Evolutionary conservation across 2,329 filamentous ascomycete species (phyloP), one percentile per base, ranked within the genome.

Genomic region (Alternaria novae-zelandiae): DNA sequence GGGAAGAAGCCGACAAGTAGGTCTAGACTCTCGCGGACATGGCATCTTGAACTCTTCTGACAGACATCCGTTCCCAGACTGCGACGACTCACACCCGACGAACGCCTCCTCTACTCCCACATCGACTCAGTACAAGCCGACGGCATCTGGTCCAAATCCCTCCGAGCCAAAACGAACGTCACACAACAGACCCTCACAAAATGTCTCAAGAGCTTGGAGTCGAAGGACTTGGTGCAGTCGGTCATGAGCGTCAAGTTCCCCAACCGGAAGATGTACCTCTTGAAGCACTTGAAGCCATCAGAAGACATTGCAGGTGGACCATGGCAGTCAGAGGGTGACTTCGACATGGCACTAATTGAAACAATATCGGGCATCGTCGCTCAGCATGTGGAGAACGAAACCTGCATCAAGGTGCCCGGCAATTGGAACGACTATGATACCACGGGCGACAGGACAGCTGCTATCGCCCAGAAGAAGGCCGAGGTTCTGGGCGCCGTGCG

Each of bases 241-340:
- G 94, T 98, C 82, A 96, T 95, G 82, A 96, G 91, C 79, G 94
- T 97, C 81, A 94, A 97, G 82, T 90, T 92, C 76, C 93, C 93
- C 26, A 92, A 90, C 70, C 91, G 96, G 78, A 97, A 97, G 82
- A 97, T 97, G 87, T 99, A 96, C 85, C 97, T 99, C 86, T 90
- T 97, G 75, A 89, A 90, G 57, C 90, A 90, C 66, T 87, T 99
- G 64, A 88, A 89, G 11, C 95, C 96, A 0, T 93, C 91, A 57
- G 94, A 97, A 66, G 91, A 96, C 65, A 92, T 96, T 50, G 97
- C 94, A 0, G 96, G 96, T 51, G 96, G 96, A 2, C 91, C 93
- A 9, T 99, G 95, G 93, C 97, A 96, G 79, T 94, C 92, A 8
- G 94, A 97, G 67, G 92, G 93, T 56, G 91, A 94, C 68, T 86